phyloP scores from a whole-genome alignment of 768 basidiomycete species.

The Crassisporium funariophilum region DNA sequence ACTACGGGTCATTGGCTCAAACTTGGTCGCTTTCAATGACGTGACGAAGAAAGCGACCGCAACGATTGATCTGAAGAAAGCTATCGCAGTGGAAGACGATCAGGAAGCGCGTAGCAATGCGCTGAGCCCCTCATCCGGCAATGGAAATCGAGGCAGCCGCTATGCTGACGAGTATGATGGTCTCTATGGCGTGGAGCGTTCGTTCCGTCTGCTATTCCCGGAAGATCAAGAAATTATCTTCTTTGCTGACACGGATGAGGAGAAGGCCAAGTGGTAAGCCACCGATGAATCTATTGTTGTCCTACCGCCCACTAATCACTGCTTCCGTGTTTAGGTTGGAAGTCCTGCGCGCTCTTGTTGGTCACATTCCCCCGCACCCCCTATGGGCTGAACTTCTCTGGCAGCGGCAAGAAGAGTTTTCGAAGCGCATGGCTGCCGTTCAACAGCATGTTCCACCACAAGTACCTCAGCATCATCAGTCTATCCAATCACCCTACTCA shows the following conservation, averaged over 20 bases:
- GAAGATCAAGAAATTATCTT: conserved; percentile 81
- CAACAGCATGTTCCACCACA: conserved; percentile 27
- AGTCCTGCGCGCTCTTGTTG: conserved; percentile 80
- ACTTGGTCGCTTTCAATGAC: conserved; percentile 88
- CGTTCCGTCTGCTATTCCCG: conserved; percentile 83
- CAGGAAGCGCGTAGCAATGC: conserved; percentile 54
- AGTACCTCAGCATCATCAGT: conserved; percentile 17
- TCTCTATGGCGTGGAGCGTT: conserved; percentile 73
- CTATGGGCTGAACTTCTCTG: conserved; percentile 92
- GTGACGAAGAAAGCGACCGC: conserved; percentile 88
- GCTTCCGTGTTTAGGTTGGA: conserved; percentile 62
- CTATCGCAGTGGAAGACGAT: conserved; percentile 74
- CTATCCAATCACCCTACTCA: not conserved
- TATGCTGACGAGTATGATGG: conserved; percentile 62
- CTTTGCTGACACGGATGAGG: conserved; percentile 88
- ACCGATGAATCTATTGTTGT: conserved; percentile 3
- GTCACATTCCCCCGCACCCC: conserved; percentile 89
- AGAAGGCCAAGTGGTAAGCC: conserved; percentile 82
- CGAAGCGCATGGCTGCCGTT: conserved; percentile 33
- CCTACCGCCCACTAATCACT: not conserved
- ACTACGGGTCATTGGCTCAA: conserved; percentile 83
- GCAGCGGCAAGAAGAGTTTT: conserved; percentile 69
- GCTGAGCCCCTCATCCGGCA: conserved; percentile 45
- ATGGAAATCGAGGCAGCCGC: conserved; percentile 33
- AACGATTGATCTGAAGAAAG: conserved; percentile 90